Evolutionary conservation across 2,329 filamentous ascomycete species (phyloP), one percentile per base, ranked within the genome.

Genomic region (Diatrype stigma): DNA sequence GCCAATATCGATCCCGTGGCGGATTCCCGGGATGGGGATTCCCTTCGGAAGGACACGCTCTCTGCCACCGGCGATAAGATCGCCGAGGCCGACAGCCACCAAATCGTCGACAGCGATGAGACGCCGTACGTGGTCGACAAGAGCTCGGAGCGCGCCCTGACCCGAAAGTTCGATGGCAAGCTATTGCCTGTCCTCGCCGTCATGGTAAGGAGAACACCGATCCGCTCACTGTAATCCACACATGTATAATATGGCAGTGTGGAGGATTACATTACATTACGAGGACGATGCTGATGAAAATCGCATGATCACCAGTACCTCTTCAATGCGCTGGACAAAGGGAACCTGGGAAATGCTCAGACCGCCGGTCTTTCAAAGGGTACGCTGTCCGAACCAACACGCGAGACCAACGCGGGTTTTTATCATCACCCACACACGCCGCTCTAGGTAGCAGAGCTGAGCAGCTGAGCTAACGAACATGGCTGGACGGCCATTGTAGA

Each of bases 281-380:
- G 40, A 37, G n/a, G 37, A 21, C 19, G 21, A 8, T 32, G 34
- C 10, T 38, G 14, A 19, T 21, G 37, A 6, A 19, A 16, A 7
- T 34, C 14, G 7, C 30, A 14, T 16, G 12, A n/a, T 44, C 8
- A n/a, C 42, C 49, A 62, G 67, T 69, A 74, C 54, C 63, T 74
- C 4, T 73, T 74, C 64, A 74, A 75, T 56, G 69, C 72, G 6
- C 68, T 79, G 32, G 77, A 79, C 53, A 78, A 79, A 57, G 70
- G 71, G 35, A 79, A 79, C 55, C 60, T 79, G 37, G 77, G 79
- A 47, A 84, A 84, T 61, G 80, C 80, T 2, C 71, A 84, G 62
- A 84, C 81, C 0, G 78, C 72, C 48, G 75, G 75, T 1, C 66
- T 82, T 12, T 69, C 70, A 5, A 61, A 67, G 30, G 63, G 67